Conservation (phyloP, 345 rosid species). For the Cardamine chenopodiifolia region DNA sequence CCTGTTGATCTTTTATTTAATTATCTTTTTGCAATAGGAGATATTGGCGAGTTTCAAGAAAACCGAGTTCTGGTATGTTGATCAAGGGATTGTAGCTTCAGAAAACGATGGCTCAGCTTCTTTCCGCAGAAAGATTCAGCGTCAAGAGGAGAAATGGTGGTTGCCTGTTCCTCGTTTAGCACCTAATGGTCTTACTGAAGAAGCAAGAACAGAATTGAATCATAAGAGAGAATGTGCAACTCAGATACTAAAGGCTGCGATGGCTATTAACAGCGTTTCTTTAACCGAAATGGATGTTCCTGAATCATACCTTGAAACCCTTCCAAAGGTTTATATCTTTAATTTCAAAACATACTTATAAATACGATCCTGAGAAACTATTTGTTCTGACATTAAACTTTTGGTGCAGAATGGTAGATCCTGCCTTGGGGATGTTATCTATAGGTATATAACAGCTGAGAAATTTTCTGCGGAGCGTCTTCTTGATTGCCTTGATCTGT, state of each 20-base stretch:
- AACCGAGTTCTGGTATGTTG: constrained; percentile 94
- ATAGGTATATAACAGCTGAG: constrained; percentile 78
- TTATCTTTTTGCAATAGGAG: constrained; percentile 54
- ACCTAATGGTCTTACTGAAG: constrained; percentile 73
- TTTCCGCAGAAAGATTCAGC: constrained; percentile 70
- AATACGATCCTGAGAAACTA: background rate
- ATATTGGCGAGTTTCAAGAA: constrained; percentile 67
- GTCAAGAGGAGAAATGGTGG: constrained; percentile 99
- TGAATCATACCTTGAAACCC: constrained; percentile 75
- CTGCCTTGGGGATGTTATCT: constrained; percentile 80
- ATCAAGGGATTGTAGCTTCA: constrained; percentile 84
- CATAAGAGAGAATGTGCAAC: constrained; percentile 75
- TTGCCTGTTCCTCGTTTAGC: constrained; percentile 94
- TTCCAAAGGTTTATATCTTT: constrained; percentile 67
- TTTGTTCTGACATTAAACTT: constrained; percentile 1
- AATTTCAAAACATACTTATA: background rate
- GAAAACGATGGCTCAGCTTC: constrained; percentile 87
- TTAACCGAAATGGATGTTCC: constrained; percentile 95
- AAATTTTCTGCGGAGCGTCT: constrained; percentile 83
- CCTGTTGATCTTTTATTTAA: background rate
- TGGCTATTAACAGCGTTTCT: constrained; percentile 78
- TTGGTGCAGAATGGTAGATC: constrained; percentile 80
- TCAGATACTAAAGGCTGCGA: constrained; percentile 93
- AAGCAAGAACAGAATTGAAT: constrained; percentile 73
- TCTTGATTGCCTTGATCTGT: constrained; percentile 85